Percentiles rank a stretch among this genome's conserved stretches.
Conservation (phyloP, 1,284 basidiomycete genomes). For the Naganishia sp. region DNA sequence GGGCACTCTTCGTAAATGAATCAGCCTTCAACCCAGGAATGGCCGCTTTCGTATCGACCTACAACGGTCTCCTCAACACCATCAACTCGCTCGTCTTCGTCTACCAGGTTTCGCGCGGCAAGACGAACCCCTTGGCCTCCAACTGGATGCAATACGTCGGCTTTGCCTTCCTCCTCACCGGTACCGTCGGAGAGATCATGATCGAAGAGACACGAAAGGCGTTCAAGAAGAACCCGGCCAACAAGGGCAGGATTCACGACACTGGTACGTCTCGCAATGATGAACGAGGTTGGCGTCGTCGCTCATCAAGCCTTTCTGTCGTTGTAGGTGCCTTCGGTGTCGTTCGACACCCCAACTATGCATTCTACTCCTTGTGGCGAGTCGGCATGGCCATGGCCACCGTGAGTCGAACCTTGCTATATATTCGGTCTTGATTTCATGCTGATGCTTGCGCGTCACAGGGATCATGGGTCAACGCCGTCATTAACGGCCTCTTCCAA, state of each 20-base stretch:
- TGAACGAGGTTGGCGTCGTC: neutral
- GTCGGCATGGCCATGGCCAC: constrained; percentile 33
- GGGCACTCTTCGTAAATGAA: constrained; percentile 29
- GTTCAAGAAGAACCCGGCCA: constrained; percentile 32
- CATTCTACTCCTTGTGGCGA: constrained; percentile 31
- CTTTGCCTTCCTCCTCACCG: constrained; percentile 24
- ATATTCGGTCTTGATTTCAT: neutral
- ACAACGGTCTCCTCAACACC: constrained; percentile 27
- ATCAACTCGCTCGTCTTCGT: constrained; percentile 35
- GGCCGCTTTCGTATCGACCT: constrained; percentile 22
- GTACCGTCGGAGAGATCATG: constrained; percentile 29
- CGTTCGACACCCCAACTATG: constrained; percentile 35
- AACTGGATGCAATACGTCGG: constrained; percentile 35
- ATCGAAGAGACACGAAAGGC: constrained; percentile 28
- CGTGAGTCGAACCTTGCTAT: constrained; percentile 5
- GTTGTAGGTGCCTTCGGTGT: constrained; percentile 30
- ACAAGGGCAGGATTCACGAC: constrained; percentile 32
- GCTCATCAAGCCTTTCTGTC: neutral
- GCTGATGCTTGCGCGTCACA: neutral
- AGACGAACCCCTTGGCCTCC: constrained; percentile 28
- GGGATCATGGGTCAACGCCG: constrained; percentile 31
- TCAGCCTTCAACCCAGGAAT: constrained; percentile 15
- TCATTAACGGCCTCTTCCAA: constrained; percentile 23
- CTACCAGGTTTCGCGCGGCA: constrained; percentile 30
- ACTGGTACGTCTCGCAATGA: constrained; percentile 17